Evolutionary conservation across 805 yeast genomes (phyloP).

Genomic region (Wickerhamomyces xylosicus): DNA sequence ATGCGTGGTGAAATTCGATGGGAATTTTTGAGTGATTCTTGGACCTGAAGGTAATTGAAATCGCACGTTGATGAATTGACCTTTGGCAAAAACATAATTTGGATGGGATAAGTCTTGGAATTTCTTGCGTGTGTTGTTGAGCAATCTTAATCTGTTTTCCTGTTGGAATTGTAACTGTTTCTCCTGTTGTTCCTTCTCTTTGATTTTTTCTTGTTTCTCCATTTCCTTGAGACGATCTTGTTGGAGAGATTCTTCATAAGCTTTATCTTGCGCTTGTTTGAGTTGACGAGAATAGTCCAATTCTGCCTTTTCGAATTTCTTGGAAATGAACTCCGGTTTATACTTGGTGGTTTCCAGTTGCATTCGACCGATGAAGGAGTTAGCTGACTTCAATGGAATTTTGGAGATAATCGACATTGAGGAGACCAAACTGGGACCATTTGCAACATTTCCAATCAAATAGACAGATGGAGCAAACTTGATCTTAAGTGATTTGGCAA

Average conservation of each 20-base stretch:
- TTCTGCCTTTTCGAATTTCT: constrained; percentile 51
- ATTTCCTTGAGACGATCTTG: constrained; percentile 45
- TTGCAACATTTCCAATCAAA: constrained; percentile 46
- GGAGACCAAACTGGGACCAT: constrained; percentile 24
- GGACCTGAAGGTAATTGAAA: constrained; percentile 46
- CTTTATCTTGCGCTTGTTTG: constrained; percentile 55
- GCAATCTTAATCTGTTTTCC: constrained; percentile 8
- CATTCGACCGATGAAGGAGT: constrained; percentile 25
- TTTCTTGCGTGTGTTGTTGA: constrained; percentile 4
- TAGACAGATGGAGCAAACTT: constrained; percentile 45
- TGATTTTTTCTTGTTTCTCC: constrained; percentile 25
- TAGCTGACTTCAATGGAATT: constrained; percentile 20
- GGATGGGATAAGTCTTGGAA: constrained; percentile 4
- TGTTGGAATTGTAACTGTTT: constrained; percentile 2
- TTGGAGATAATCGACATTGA: constrained; percentile 25
- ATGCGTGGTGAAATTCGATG: constrained; percentile 25
- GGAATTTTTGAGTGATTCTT: constrained; percentile 35
- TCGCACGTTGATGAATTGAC: constrained; percentile 33
- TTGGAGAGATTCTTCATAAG: constrained; percentile 50
- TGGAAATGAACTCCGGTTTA: constrained; percentile 50
- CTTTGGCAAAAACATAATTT: constrained; percentile 13
- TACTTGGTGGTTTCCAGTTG: constrained; percentile 39
- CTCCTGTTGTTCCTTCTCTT: constrained; percentile 13
- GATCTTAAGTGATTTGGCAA: constrained; percentile 45
- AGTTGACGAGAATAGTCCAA: constrained; percentile 46